Base-by-base conservation (phyloP, 345 rosid genomes). In the Kernera saxatilis region DNA sequence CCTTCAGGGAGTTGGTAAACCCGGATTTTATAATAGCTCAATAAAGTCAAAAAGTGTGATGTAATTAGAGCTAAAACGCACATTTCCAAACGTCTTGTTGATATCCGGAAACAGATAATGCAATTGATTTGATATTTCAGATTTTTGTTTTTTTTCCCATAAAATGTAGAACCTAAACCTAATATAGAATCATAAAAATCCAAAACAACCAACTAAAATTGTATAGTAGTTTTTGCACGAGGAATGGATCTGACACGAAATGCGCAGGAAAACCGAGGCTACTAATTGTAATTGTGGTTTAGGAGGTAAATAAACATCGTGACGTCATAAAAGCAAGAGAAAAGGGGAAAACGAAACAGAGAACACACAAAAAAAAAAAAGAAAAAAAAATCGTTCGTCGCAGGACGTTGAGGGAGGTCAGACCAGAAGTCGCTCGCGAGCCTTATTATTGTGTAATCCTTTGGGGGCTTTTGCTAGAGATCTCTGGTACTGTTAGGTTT, bases 361-460 rank as follows among this genome's bases (percentile, higher is more conserved):
- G 35, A 54, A 23, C 10, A 4, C 1, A 0, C 3, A 40, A 5
- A 41, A 15, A 1, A 8, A 8, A 10, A 45, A 29, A 41, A 1
- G 8, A 14, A 6, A 27, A 9, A 40, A 61, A 40, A 11, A 50
- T 71, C 36, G 69, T 71, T 61, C 53, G 60, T 52, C 48, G 64
- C 33, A 14, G 17, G 17, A 25, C 33, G 56, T 67, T 13, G 57
- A 60, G 43, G 27, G 43, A 18, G 51, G 68, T 44, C 67, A 70
- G 57, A 46, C 57, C 59, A 70, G 67, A 70, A 70, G 59, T 62
- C 76, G 56, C 76, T 41, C 55, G 53, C 41, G 51, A 72, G 48
- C 64, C 46, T 32, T 36, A 11, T 13, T 17, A 52, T 71, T 30
- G 45, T 8, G 23, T 21, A 27, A 49, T 40, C 44, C 51, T 4